Evolutionary conservation across 495 filamentous ascomycete genomes (phyloP).

Genomic region (Penicillium steckii): DNA sequence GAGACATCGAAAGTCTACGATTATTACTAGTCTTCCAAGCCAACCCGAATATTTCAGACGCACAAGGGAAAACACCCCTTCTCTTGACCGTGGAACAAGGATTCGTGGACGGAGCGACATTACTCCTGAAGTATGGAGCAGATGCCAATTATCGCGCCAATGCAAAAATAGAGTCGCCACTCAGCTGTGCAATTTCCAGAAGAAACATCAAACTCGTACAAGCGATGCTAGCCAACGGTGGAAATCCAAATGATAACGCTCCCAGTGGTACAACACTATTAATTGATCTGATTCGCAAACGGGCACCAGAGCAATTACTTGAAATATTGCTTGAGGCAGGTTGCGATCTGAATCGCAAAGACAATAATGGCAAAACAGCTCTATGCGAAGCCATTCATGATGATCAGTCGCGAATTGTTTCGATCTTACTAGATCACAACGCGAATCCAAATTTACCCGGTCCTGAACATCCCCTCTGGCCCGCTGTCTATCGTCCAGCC

Average conservation of each 20-base stretch:
- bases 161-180: conserved; percentile 38
- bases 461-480: conserved; percentile 51
- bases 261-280: conserved; percentile 46
- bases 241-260: conserved; percentile 40
- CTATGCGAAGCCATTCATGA: conserved; percentile 53
- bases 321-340: conserved; percentile 48
- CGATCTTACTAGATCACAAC: conserved; percentile 46
- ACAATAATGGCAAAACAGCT: conserved; percentile 51
- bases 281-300: conserved; percentile 47
- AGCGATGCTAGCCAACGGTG: conserved; percentile 47
- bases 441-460: conserved; percentile 55
- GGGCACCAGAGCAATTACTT: conserved; percentile 36
- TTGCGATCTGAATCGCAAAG: conserved; percentile 51
- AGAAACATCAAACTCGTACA: conserved; percentile 43
- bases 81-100: conserved; percentile 40
- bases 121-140: conserved; percentile 51
- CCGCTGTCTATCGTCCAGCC: conserved; percentile 51
- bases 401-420: conserved; percentile 46
- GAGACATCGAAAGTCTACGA: conserved; percentile 45
- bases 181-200: conserved; percentile 32
- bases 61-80: conserved; percentile 40
- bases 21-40: conserved; percentile 50
- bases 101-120: conserved; percentile 40
- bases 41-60: conserved; percentile 43
- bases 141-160: conserved; percentile 46